Conservation (phyloP, 139 green algal genomes). For the Chlamydomonas sp. region DNA sequence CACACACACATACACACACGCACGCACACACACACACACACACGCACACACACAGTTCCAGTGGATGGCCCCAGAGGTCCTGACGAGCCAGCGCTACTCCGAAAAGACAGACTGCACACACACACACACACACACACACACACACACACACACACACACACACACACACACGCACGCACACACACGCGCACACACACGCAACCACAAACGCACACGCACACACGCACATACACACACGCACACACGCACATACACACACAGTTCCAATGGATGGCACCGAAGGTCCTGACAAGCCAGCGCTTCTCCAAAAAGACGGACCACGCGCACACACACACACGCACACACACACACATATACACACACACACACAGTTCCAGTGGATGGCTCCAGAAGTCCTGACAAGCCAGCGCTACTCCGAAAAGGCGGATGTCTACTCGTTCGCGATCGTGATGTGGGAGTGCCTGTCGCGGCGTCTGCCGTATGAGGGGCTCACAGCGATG, state of each 20-base stretch:
- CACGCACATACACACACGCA: background rate
- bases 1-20: too few relatives aligned
- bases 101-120: background rate
- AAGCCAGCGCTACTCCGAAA: slow-evolving; percentile 53
- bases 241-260: background rate
- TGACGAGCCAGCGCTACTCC: background rate
- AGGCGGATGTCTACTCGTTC: slow-evolving; percentile 60
- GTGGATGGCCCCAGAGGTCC: slow-evolving; percentile 16
- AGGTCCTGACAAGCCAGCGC: background rate
- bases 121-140: background rate
- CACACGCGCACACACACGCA: background rate
- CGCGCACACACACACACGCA: too few relatives aligned
- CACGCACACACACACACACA: too few relatives aligned
- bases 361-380: slow-evolving; percentile 21
- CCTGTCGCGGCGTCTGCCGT: slow-evolving; percentile 43
- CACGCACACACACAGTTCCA: too few relatives aligned
- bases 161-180: background rate
- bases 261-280: background rate
- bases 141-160: background rate
- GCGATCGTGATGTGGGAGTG: slow-evolving; percentile 48
- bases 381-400: slow-evolving; percentile 60
- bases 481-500: slow-evolving; percentile 24
- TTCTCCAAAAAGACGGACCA: too few relatives aligned
- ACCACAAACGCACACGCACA: background rate
- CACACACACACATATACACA: too few relatives aligned